These are phyloP conservation scores for Rhodotorula sphaerocarpa DNA, from an alignment of 768 basidiomycete species.

Conservation along the genomic window DNA sequence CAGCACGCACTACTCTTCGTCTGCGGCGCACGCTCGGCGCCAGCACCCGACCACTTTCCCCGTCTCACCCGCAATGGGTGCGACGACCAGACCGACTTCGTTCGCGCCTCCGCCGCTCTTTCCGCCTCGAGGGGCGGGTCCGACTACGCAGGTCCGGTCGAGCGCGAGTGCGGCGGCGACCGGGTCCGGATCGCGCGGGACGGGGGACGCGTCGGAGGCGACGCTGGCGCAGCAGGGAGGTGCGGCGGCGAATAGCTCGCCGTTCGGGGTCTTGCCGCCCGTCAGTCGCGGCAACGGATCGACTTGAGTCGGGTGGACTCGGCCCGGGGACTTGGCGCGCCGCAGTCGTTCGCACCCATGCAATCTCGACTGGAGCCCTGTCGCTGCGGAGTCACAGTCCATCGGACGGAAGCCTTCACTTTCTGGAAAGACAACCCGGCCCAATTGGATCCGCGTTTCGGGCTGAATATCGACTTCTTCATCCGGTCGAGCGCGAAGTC, in stretches of 20 bases:
- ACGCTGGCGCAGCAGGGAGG: constrained; percentile 21
- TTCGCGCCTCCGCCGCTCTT: constrained; percentile 20
- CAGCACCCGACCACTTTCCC: constrained; percentile 1
- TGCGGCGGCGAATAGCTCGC: constrained; percentile 22
- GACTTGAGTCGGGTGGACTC: no score
- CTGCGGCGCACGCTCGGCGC: neutral
- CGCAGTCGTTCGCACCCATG: no score
- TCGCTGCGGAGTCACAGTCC: no score
- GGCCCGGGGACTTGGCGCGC: no score
- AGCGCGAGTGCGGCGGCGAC: neutral
- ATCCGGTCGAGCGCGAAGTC: no score
- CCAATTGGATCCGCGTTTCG: no score
- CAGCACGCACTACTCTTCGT: neutral
- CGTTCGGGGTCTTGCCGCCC: constrained; percentile 21
- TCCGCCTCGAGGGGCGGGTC: neutral
- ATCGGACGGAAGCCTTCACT: no score
- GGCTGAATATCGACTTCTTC: no score
- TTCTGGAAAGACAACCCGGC: no score
- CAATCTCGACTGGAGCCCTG: no score
- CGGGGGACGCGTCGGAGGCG: neutral
- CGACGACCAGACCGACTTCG: neutral
- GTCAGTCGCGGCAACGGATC: neutral
- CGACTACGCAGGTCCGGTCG: neutral
- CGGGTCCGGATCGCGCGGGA: neutral
- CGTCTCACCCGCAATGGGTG: neutral